Evolutionary conservation across 2,329 filamentous ascomycete species (phyloP).

Genomic region (Aureobasidium subglaciale): DNA sequence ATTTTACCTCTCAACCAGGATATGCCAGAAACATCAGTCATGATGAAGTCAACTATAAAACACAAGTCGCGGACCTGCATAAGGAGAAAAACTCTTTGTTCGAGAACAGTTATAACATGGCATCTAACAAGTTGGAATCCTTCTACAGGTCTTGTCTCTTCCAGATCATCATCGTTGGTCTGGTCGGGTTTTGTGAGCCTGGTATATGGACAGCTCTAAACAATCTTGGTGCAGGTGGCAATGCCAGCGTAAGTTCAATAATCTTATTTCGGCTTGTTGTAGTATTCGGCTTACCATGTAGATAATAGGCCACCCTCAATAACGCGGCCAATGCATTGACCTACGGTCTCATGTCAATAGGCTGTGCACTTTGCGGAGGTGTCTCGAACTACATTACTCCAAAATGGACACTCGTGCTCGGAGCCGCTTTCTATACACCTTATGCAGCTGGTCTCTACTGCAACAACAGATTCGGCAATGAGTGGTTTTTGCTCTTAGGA

Average conservation of each 20-base stretch:
- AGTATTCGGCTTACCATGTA: no score
- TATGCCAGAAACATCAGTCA: no score
- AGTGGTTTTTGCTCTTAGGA: constrained; percentile 12
- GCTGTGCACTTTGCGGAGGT: constrained; percentile 16
- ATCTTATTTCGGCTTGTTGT: no score
- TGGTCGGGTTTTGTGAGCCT: constrained; percentile 10
- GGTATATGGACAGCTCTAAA: constrained; percentile 14
- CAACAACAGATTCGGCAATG: constrained; percentile 6
- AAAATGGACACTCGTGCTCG: not conserved
- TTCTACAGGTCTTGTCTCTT: not conserved
- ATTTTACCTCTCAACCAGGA: not conserved
- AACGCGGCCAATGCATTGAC: constrained; percentile 18
- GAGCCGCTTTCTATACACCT: not conserved
- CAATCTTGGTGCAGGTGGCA: constrained; percentile 3
- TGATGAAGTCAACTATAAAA: not conserved
- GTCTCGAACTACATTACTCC: constrained; percentile 10
- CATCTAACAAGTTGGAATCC: not conserved
- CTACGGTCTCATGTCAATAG: constrained; percentile 17
- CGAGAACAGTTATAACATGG: not conserved
- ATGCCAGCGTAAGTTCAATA: not conserved
- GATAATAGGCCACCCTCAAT: constrained; percentile 12
- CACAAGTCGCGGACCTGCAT: not conserved
- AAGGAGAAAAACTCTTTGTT: not conserved
- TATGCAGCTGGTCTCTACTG: constrained; percentile 6
- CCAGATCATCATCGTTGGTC: constrained; percentile 25